These are phyloP conservation scores for Anisodus tanguticus DNA, from an alignment of 257 asterid genomes.

Conservation along the genomic window DNA sequence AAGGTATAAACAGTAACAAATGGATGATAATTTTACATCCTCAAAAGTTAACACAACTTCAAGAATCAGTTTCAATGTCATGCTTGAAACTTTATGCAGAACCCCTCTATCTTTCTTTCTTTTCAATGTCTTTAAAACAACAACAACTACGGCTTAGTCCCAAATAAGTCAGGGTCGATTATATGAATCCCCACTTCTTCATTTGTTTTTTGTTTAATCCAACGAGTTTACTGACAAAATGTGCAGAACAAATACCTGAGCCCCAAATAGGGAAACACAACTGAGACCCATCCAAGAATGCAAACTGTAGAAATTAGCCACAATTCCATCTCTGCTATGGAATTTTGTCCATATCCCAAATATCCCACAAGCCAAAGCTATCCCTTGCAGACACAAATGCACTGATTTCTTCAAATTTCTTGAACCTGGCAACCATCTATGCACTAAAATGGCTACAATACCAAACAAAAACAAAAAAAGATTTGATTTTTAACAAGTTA, in stretches of 20 bases:
- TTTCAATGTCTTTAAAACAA: not conserved
- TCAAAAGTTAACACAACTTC: not conserved
- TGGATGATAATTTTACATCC: conserved; percentile 8
- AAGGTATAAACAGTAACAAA: not conserved
- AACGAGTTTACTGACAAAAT: not conserved
- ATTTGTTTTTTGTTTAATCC: not conserved
- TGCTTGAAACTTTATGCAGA: not conserved
- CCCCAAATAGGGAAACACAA: conserved; percentile 72
- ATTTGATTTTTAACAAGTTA: not conserved
- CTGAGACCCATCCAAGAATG: conserved; percentile 94
- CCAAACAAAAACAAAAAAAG: conserved; percentile 10
- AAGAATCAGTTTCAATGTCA: not conserved
- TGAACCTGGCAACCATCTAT: conserved; percentile 89
- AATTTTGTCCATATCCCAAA: conserved; percentile 91
- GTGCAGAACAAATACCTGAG: conserved; percentile 61
- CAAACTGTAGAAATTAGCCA: conserved; percentile 83
- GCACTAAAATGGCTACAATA: conserved; percentile 78
- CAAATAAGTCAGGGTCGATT: too few relatives aligned
- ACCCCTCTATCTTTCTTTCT: too few relatives aligned
- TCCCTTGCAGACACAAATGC: conserved; percentile 84
- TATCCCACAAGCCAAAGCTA: conserved; percentile 83
- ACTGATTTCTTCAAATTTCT: conserved; percentile 77
- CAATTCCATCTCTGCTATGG: conserved; percentile 74
- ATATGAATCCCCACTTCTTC: too few relatives aligned
- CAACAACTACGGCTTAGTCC: too few relatives aligned